phyloP scores from a whole-genome alignment of 1,284 basidiomycete genomes.

The Cystobasidium slooffiae region DNA sequence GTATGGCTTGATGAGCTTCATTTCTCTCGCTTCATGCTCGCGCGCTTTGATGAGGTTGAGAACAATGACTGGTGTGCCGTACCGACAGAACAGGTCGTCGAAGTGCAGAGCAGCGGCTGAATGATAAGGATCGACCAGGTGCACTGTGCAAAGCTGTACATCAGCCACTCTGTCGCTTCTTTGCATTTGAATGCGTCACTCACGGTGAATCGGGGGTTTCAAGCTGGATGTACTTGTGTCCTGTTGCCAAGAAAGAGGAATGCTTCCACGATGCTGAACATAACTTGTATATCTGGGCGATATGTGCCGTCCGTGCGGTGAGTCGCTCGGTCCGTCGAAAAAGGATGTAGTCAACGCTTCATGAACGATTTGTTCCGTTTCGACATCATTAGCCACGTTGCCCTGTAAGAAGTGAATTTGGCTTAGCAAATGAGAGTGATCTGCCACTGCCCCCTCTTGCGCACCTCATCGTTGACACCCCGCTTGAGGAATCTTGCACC shows the following conservation, averaged over 20 bases:
- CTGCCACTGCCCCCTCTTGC: neutral
- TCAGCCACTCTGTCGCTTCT: neutral
- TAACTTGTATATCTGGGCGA: conserved; percentile 76
- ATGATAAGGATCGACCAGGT: conserved; percentile 93
- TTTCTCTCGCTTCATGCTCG: conserved; percentile 78
- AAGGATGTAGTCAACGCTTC: conserved; percentile 88
- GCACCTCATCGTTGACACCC: conserved; percentile 87
- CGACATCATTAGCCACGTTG: conserved; percentile 98
- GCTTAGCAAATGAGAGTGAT: neutral
- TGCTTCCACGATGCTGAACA: conserved; percentile 94
- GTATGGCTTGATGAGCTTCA: conserved; percentile 90
- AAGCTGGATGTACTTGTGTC: conserved; percentile 77
- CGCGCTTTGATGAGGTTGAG: conserved; percentile 91
- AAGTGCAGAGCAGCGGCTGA: conserved; percentile 92
- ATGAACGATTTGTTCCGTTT: conserved; percentile 97
- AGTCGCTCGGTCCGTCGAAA: conserved; percentile 54
- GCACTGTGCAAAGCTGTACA: conserved; percentile 64
- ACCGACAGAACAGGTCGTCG: conserved; percentile 85
- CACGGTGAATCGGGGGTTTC: conserved; percentile 92
- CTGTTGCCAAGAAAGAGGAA: conserved; percentile 95
- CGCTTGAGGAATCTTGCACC: conserved; percentile 94
- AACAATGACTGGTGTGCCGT: conserved; percentile 87
- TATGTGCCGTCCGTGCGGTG: conserved; percentile 23
- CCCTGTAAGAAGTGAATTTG: conserved; percentile 64
- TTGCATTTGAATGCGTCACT: too few relatives aligned